phyloP scores from a whole-genome alignment of 1,284 basidiomycete species.

The Amylostereum areolatum region DNA sequence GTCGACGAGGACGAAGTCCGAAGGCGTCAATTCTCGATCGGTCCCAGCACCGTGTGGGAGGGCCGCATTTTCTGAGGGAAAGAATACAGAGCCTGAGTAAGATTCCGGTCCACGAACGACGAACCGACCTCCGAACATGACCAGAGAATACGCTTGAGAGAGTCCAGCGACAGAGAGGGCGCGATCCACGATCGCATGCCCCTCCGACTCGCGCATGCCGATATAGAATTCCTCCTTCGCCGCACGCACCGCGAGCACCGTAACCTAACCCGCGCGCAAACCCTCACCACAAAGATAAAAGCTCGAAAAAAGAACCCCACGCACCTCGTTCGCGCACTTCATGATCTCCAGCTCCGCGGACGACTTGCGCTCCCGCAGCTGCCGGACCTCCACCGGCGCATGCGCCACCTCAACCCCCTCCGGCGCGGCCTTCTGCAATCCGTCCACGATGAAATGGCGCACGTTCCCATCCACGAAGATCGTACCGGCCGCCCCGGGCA shows the following conservation, averaged over 20 bases:
- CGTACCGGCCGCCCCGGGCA: conserved; percentile 29
- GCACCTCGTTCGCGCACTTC: conserved; percentile 77
- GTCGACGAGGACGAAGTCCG: conserved; percentile 78
- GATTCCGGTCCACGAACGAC: background rate
- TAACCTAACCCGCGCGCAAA: conserved; percentile 42
- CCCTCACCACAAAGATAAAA: conserved; percentile 3
- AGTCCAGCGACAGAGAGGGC: conserved; percentile 59
- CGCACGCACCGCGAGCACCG: conserved; percentile 66
- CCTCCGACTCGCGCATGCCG: conserved; percentile 74
- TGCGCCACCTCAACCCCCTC: conserved; percentile 26
- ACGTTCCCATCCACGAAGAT: conserved; percentile 60
- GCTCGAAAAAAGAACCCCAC: background rate
- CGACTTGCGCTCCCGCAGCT: conserved; percentile 72
- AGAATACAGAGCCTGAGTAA: background rate
- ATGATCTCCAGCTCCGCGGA: conserved; percentile 64
- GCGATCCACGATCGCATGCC: conserved; percentile 44
- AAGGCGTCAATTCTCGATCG: conserved; percentile 47
- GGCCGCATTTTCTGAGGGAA: conserved; percentile 67
- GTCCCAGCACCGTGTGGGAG: conserved; percentile 79
- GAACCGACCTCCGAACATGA: conserved; percentile 71
- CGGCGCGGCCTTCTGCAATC: conserved; percentile 43
- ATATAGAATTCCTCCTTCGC: conserved; percentile 58
- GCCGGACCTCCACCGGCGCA: conserved; percentile 49
- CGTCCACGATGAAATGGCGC: conserved; percentile 58
- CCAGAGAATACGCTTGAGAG: conserved; percentile 49